These are phyloP conservation scores for Fusarium gaditjirri DNA, from an alignment of 2,329 filamentous ascomycete genomes.

Conservation along the genomic window DNA sequence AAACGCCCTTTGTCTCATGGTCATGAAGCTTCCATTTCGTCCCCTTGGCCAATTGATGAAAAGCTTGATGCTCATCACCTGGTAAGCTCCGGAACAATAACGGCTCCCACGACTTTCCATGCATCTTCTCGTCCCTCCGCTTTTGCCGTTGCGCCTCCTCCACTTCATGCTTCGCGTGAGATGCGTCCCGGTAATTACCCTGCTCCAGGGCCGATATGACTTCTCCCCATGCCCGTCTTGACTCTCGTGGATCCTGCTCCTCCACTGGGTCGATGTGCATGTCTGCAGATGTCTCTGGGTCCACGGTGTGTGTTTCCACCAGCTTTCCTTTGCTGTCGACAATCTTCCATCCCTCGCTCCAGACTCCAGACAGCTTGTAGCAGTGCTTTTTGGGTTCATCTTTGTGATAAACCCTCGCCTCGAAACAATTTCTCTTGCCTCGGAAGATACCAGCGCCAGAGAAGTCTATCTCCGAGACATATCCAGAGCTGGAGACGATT, in stretches of 20 bases:
- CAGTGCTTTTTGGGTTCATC: constrained; percentile 43
- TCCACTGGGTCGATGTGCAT: constrained; percentile 56
- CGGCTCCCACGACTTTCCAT: constrained; percentile 41
- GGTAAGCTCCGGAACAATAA: constrained; percentile 20
- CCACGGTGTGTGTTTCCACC: constrained; percentile 51
- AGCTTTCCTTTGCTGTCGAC: constrained; percentile 48
- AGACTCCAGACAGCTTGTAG: constrained; percentile 31
- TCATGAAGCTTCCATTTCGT: constrained; percentile 25
- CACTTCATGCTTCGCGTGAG: constrained; percentile 79
- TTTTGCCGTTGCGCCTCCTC: constrained; percentile 84
- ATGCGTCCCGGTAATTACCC: constrained; percentile 79
- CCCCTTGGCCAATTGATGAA: constrained; percentile 16
- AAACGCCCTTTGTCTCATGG: constrained; percentile 31
- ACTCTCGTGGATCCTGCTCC: constrained; percentile 82
- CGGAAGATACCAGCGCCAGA: constrained; percentile 56
- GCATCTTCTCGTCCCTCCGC: constrained; percentile 72
- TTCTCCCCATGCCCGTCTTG: constrained; percentile 80
- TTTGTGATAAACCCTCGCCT: constrained; percentile 54
- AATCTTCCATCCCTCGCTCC: constrained; percentile 39
- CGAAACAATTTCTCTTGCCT: constrained; percentile 55
- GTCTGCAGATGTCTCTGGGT: constrained; percentile 43
- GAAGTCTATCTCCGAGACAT: constrained; percentile 59
- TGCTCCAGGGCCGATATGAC: constrained; percentile 78
- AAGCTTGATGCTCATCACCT: constrained; percentile 5
- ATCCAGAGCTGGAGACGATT: constrained; percentile 58